Conservation (phyloP, 2,329 filamentous ascomycete genomes). For the Sclerotinia spermophila region DNA sequence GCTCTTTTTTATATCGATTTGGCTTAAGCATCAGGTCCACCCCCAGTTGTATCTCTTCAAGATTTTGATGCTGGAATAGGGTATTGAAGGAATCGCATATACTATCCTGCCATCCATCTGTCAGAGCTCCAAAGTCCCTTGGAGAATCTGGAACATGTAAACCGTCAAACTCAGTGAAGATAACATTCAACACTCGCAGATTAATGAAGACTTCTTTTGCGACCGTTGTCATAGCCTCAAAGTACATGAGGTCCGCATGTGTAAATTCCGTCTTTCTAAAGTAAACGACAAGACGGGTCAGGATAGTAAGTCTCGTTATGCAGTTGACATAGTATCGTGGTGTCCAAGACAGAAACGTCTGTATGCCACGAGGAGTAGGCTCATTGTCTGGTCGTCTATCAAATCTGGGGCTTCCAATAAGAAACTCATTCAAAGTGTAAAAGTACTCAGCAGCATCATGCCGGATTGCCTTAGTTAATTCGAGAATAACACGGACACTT, state of each 20-base stretch:
- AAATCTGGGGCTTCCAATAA: background rate
- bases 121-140: background rate
- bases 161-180: background rate
- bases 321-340: background rate
- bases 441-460: background rate
- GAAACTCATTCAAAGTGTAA: background rate
- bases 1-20: background rate
- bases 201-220: background rate
- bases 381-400: background rate
- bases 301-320: background rate
- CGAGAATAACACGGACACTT: background rate
- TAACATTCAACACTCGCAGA: background rate
- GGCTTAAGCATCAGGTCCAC: background rate
- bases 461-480: background rate
- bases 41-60: background rate
- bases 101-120: background rate
- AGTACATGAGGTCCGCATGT: background rate
- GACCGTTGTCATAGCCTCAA: background rate
- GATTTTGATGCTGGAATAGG: background rate
- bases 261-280: background rate
- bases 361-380: background rate
- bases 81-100: background rate
- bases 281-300: background rate
- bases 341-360: background rate
- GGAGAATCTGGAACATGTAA: background rate